A percentile compares a stretch with the other conserved stretches of the same genome.
These are phyloP conservation scores for Euphorbia pulcherrima DNA, from an alignment of 345 rosid species.

Conservation along the genomic window DNA sequence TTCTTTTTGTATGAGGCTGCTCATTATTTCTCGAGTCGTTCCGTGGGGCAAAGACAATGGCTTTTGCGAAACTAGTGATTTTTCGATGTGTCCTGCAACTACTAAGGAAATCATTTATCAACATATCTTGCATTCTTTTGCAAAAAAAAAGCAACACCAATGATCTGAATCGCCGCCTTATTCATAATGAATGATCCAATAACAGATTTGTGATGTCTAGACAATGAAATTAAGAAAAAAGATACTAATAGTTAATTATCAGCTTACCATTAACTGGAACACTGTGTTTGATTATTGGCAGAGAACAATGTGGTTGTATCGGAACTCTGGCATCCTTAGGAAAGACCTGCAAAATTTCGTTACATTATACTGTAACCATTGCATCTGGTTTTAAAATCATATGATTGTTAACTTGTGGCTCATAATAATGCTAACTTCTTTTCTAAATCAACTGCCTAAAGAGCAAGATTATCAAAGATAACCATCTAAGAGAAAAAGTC, in stretches of 20 bases:
- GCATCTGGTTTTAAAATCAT: neutral
- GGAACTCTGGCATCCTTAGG: conserved; percentile 40
- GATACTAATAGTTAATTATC: neutral
- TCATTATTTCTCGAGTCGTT: conserved; percentile 44
- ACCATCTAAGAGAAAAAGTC: neutral
- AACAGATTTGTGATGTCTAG: neutral
- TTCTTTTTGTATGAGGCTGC: conserved; percentile 35
- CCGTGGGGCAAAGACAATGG: conserved; percentile 27
- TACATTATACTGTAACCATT: neutral
- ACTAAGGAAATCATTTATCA: neutral
- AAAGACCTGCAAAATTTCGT: conserved; percentile 53
- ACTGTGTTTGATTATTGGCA: conserved; percentile 19
- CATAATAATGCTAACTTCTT: neutral
- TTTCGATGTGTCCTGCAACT: conserved; percentile 34
- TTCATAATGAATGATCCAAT: neutral
- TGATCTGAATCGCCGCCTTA: neutral
- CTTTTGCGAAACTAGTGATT: conserved; percentile 21
- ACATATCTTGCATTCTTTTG: neutral
- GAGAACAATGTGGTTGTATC: conserved; percentile 23
- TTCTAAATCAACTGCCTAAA: neutral
- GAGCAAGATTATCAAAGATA: neutral
- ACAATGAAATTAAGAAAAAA: neutral
- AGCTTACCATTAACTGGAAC: conserved; percentile 37
- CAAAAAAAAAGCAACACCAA: neutral
- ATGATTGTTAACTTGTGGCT: neutral